Evolutionary conservation across 23 red algal genomes (phyloP).

Genomic region (Rhodosorus marinus): DNA sequence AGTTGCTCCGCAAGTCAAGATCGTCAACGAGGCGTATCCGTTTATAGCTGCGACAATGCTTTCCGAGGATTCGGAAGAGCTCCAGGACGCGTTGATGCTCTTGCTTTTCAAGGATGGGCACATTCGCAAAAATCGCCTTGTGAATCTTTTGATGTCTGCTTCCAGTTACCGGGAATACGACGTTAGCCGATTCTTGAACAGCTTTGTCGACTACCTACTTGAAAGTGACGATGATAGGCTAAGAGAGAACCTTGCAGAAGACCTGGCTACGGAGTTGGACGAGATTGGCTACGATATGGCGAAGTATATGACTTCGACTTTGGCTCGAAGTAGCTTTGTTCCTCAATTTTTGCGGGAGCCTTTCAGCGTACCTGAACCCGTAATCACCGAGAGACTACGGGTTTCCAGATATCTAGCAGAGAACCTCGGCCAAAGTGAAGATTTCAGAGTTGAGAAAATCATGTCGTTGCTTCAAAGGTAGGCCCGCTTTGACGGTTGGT

Average conservation of each 20-base stretch:
- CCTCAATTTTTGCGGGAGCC: too few relatives aligned
- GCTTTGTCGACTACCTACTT: conserved; percentile 65
- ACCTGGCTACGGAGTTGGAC: conserved; percentile 66
- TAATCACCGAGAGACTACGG: too few relatives aligned
- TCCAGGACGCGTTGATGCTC: conserved; percentile 72
- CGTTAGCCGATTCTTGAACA: conserved; percentile 32
- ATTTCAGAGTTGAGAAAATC: too few relatives aligned
- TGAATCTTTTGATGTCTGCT: conserved; percentile 81
- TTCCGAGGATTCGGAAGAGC: conserved; percentile 74
- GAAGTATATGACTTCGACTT: too few relatives aligned
- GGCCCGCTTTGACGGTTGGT: too few relatives aligned
- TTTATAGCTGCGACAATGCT: conserved; percentile 89
- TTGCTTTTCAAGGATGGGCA: conserved; percentile 74
- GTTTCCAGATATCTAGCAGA: too few relatives aligned
- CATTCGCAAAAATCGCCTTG: conserved; percentile 74
- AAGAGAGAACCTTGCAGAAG: conserved; percentile 59
- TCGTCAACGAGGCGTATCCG: conserved; percentile 94
- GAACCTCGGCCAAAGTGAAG: too few relatives aligned
- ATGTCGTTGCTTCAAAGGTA: too few relatives aligned
- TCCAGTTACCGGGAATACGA: conserved; percentile 64
- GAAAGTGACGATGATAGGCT: conserved; percentile 34
- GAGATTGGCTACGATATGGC: conserved; percentile 34
- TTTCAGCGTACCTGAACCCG: too few relatives aligned
- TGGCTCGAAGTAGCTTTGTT: too few relatives aligned
- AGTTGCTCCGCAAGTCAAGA: conserved; percentile 90